Conservation (phyloP, 768 basidiomycete genomes). For the Flagelloscypha sp. region DNA sequence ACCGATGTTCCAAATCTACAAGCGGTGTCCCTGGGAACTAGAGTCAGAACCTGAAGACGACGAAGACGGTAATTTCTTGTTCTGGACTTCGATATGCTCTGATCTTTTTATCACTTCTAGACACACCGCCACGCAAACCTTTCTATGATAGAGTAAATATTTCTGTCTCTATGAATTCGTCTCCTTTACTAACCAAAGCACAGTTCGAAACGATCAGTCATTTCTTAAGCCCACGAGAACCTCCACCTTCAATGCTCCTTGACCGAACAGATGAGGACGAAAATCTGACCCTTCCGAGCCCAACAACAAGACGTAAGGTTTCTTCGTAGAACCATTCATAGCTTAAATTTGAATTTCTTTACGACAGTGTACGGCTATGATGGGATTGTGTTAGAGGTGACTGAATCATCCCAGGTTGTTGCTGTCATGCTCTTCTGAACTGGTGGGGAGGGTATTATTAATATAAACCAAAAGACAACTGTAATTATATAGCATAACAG, state of each 20-base stretch:
- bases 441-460: too few species aligned
- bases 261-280: constrained; percentile 76
- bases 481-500: too few species aligned
- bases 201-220: constrained; percentile 75
- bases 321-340: constrained; percentile 4
- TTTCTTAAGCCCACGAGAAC: constrained; percentile 66
- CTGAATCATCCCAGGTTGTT: constrained; percentile 70
- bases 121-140: constrained; percentile 65
- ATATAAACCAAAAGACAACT: too few species aligned
- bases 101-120: constrained; percentile 25
- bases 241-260: constrained; percentile 72
- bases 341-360: constrained; percentile 8
- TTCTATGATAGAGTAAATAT: constrained; percentile 58
- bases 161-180: neutral
- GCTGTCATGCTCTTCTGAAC: constrained; percentile 60
- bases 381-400: constrained; percentile 73
- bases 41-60: constrained; percentile 75
- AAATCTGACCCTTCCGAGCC: constrained; percentile 54
- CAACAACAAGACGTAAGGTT: constrained; percentile 55
- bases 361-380: constrained; percentile 65
- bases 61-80: constrained; percentile 53
- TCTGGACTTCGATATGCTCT: constrained; percentile 1
- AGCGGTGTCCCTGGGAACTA: constrained; percentile 87
- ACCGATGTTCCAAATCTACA: constrained; percentile 83
- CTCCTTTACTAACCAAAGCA: constrained; percentile 2